Evolutionary conservation across 768 basidiomycete species (phyloP).

Genomic region (Mycena vulgaris): DNA sequence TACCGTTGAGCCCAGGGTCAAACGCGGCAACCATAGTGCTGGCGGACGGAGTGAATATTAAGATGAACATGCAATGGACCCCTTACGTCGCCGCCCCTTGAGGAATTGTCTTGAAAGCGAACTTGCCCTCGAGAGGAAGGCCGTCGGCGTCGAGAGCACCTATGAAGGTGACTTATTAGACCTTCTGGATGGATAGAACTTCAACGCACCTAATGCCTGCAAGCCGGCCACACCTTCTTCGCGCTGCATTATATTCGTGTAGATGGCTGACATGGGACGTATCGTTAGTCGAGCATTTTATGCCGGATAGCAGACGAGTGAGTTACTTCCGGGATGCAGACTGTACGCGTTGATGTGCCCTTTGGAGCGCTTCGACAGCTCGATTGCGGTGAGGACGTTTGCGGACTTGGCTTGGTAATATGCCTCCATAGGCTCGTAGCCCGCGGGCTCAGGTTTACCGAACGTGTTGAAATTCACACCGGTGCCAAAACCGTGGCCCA

Average conservation of each 20-base stretch:
- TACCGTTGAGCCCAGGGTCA: not conserved
- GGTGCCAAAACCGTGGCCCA: not conserved
- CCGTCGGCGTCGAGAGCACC: not conserved
- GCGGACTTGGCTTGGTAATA: not conserved
- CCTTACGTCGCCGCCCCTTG: no score
- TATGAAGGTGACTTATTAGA: not conserved
- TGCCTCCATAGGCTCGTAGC: not conserved
- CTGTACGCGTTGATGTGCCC: conserved; percentile 4
- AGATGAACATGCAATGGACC: no score
- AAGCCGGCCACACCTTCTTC: not conserved
- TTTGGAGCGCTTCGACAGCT: not conserved
- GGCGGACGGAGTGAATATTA: no score
- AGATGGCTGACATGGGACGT: not conserved
- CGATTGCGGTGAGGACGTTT: not conserved
- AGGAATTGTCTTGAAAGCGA: not conserved
- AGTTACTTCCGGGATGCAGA: not conserved
- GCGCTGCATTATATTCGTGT: not conserved
- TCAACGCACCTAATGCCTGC: not conserved
- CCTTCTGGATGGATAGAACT: no score
- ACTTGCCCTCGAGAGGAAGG: not conserved
- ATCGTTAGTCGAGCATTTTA: no score
- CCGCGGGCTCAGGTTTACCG: not conserved
- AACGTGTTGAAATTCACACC: not conserved
- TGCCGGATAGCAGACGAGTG: not conserved
- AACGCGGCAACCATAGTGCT: no score